A percentile compares a stretch with the other conserved stretches of the same genome.
phyloP scores from a whole-genome alignment of 2,329 filamentous ascomycete genomes.

The Rhytidhysteron rufulum region DNA sequence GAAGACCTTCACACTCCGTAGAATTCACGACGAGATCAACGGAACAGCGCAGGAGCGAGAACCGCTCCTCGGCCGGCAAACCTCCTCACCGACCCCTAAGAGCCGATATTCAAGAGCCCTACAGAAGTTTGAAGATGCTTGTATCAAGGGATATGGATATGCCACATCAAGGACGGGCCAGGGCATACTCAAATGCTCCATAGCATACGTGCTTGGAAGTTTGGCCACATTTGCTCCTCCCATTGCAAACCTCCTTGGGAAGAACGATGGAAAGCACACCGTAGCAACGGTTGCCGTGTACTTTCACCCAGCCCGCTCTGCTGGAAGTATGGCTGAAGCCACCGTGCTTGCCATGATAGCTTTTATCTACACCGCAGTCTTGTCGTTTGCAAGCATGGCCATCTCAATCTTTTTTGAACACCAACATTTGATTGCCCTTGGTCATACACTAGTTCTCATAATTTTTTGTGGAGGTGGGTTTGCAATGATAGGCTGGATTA shows the following conservation, averaged over 20 bases:
- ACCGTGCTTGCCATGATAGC: constrained; percentile 72
- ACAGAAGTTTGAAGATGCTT: constrained; percentile 27
- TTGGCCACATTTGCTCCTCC: constrained; percentile 77
- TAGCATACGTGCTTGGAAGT: constrained; percentile 84
- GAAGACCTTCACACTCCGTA: constrained; percentile 72
- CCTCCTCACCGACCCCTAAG: constrained; percentile 14
- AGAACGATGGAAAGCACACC: constrained; percentile 88
- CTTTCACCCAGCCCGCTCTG: constrained; percentile 83
- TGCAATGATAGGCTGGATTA: constrained; percentile 84
- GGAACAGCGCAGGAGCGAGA: constrained; percentile 38
- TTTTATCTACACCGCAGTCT: constrained; percentile 70
- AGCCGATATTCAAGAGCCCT: constrained; percentile 31
- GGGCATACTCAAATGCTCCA: constrained; percentile 82
- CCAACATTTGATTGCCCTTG: constrained; percentile 63
- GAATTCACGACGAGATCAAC: constrained; percentile 35
- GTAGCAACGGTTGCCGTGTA: constrained; percentile 93
- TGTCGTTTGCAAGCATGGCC: constrained; percentile 84
- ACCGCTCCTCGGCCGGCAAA: constrained; percentile 22
- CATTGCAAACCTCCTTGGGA: constrained; percentile 70
- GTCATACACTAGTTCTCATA: constrained; percentile 74
- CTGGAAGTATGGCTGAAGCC: constrained; percentile 87
- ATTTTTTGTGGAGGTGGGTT: constrained; percentile 83
- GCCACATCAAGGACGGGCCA: constrained; percentile 68
- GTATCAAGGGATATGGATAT: constrained; percentile 53
- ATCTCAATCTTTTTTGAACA: constrained; percentile 74